These are phyloP conservation scores for Capsicum chinense DNA, from an alignment of 257 asterid genomes.

Conservation along the genomic window DNA sequence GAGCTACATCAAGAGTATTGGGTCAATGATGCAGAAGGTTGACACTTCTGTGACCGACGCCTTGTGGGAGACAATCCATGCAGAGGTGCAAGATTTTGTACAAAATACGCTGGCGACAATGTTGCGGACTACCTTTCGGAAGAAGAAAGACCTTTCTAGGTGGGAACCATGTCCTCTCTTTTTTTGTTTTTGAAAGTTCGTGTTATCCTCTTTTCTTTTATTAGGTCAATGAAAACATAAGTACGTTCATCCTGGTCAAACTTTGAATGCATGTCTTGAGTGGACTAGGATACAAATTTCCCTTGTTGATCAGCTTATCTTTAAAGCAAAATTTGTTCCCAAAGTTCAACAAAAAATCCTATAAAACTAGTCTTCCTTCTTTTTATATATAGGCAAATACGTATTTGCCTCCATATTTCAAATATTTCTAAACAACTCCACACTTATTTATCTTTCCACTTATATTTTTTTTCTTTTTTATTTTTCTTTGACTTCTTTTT, in stretches of 20 bases:
- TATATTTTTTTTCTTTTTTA: too few species aligned
- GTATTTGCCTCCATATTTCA: too few species aligned
- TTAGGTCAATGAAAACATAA: not conserved
- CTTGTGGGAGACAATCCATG: conserved; percentile 98
- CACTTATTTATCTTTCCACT: too few species aligned
- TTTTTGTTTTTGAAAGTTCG: not conserved
- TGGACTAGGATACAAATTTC: conserved; percentile 8
- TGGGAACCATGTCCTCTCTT: conserved; percentile 25
- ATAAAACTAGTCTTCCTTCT: too few species aligned
- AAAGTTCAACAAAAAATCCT: not conserved
- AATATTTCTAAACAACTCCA: too few species aligned
- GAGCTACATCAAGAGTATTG: conserved; percentile 92
- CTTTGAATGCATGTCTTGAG: conserved; percentile 21
- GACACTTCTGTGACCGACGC: conserved; percentile 96
- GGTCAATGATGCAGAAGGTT: conserved; percentile 83
- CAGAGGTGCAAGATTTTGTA: conserved; percentile 99
- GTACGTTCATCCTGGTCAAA: not conserved
- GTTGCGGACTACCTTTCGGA: conserved; percentile 91
- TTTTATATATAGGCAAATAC: too few species aligned
- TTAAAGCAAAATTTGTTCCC: not conserved
- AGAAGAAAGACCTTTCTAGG: conserved; percentile 98
- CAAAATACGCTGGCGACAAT: conserved; percentile 87
- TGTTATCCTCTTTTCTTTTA: not conserved
- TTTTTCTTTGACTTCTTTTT: too few species aligned
- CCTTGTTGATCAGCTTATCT: not conserved